Evolutionary conservation across 768 basidiomycete species (phyloP).

Genomic region (Amanita subjunquillea): DNA sequence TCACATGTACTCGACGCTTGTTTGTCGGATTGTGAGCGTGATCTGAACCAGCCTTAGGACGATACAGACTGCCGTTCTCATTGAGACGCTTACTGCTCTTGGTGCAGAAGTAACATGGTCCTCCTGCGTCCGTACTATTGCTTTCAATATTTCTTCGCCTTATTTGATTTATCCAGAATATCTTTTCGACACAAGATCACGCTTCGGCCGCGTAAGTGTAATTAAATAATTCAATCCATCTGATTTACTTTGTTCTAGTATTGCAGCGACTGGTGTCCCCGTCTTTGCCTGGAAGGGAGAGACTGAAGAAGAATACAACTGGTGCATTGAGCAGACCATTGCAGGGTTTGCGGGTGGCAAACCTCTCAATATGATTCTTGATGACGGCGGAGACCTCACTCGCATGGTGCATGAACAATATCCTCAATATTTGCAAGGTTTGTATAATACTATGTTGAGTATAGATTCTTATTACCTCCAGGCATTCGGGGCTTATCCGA

Average conservation of each 20-base stretch:
- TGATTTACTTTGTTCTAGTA: constrained; percentile 32
- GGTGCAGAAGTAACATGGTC: constrained; percentile 99
- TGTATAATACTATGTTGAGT: constrained; percentile 6
- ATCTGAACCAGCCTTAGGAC: constrained; percentile 48
- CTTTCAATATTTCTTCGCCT: background rate
- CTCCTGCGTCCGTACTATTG: constrained; percentile 62
- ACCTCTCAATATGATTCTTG: constrained; percentile 95
- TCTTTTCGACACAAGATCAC: constrained; percentile 99
- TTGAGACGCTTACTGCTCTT: constrained; percentile 91
- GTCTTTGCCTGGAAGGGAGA: constrained; percentile 99
- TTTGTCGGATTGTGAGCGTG: constrained; percentile 1
- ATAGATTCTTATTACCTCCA: constrained; percentile 16
- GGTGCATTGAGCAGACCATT: constrained; percentile 97
- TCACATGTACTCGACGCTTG: constrained; percentile 65
- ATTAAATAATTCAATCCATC: background rate
- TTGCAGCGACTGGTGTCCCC: constrained; percentile 96
- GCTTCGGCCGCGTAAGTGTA: constrained; percentile 84
- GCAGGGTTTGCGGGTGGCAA: constrained; percentile 78
- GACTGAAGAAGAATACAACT: constrained; percentile 95
- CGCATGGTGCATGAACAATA: constrained; percentile 92
- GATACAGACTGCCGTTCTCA: constrained; percentile 96
- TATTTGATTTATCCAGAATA: constrained; percentile 51
- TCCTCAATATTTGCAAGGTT: constrained; percentile 78
- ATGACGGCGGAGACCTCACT: constrained; percentile 97
- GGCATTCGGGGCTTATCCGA: constrained; percentile 92